Evolutionary conservation across 257 asterid species (phyloP).

Genomic region (Primulina huaijiensis): DNA sequence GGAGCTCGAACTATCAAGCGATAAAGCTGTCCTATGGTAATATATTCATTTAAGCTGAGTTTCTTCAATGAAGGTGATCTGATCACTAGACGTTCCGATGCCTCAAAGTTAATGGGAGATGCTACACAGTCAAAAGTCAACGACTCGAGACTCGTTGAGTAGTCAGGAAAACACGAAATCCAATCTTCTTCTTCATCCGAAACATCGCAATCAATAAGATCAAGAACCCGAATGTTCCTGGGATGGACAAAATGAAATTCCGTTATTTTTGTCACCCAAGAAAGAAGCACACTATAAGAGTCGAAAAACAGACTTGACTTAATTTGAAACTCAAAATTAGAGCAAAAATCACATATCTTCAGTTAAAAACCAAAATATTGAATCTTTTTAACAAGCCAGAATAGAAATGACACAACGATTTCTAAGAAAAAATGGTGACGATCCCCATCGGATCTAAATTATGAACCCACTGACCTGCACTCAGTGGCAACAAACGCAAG

Average conservation of each 20-base stretch:
- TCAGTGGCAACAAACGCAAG: conserved; percentile 43
- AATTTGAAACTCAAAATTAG: not conserved
- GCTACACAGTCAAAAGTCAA: conserved; percentile 49
- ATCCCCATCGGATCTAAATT: not conserved
- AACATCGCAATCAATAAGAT: conserved; percentile 43
- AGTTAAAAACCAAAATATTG: not conserved
- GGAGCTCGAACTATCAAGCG: conserved; percentile 50
- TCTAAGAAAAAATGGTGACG: not conserved
- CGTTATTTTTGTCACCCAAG: not conserved
- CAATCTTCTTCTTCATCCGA: conserved; percentile 50
- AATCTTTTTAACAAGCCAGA: not conserved
- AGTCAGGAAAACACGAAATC: conserved; percentile 50
- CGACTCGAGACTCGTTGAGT: conserved; percentile 40
- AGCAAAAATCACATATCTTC: not conserved
- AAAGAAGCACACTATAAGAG: not conserved
- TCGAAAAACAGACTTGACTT: not conserved
- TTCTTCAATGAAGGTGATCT: conserved; percentile 46
- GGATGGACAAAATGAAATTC: conserved; percentile 12
- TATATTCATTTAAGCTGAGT: conserved; percentile 38
- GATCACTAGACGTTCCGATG: conserved; percentile 44
- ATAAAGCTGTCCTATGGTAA: conserved; percentile 38
- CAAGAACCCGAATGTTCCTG: conserved; percentile 54
- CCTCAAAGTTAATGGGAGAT: conserved; percentile 38
- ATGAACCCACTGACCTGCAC: conserved; percentile 42
- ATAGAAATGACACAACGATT: not conserved